A percentile compares a stretch with the other conserved stretches of the same genome.
Conservation (phyloP, 2,329 filamentous ascomycete species). For the Escovopsis sp. region DNA sequence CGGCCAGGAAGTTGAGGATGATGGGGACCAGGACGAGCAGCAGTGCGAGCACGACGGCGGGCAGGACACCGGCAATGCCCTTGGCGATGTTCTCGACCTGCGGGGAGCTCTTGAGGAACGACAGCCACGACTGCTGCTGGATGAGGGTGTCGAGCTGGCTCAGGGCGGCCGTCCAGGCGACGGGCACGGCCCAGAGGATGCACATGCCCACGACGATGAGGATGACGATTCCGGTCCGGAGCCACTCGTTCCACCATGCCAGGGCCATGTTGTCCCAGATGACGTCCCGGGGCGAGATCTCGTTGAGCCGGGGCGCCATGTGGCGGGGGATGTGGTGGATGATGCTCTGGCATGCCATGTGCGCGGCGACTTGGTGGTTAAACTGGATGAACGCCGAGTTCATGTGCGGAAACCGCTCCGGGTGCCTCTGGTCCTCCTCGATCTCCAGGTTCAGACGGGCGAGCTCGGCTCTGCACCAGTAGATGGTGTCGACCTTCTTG, state of each 20-base stretch:
- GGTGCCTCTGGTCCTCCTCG: constrained; percentile 72
- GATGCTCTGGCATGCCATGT: constrained; percentile 92
- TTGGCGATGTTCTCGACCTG: constrained; percentile 45
- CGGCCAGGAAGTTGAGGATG: constrained; percentile 58
- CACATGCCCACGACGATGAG: constrained; percentile 58
- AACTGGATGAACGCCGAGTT: constrained; percentile 97
- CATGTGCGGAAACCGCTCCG: constrained; percentile 80
- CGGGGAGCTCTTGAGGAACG: constrained; percentile 46
- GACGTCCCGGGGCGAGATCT: constrained; percentile 85
- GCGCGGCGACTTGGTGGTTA: constrained; percentile 91
- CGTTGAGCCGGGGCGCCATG: constrained; percentile 85
- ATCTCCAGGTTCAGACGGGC: constrained; percentile 85
- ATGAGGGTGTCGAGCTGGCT: constrained; percentile 64
- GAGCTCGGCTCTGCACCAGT: constrained; percentile 75
- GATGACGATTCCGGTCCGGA: constrained; percentile 53
- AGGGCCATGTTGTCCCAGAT: constrained; percentile 97
- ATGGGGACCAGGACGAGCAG: constrained; percentile 71
- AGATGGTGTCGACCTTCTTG: constrained; percentile 89
- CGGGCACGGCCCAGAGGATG: constrained; percentile 79
- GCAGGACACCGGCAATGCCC: constrained; percentile 70
- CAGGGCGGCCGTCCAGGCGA: constrained; percentile 73
- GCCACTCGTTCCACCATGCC: constrained; percentile 81
- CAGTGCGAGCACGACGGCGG: constrained; percentile 60
- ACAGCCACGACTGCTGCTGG: constrained; percentile 49
- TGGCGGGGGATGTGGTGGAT: constrained; percentile 84